Evolutionary conservation across 1,284 basidiomycete genomes (phyloP), one percentile per base, ranked within the genome.

Genomic region (Melanopsichium pennsylvanicum): DNA sequence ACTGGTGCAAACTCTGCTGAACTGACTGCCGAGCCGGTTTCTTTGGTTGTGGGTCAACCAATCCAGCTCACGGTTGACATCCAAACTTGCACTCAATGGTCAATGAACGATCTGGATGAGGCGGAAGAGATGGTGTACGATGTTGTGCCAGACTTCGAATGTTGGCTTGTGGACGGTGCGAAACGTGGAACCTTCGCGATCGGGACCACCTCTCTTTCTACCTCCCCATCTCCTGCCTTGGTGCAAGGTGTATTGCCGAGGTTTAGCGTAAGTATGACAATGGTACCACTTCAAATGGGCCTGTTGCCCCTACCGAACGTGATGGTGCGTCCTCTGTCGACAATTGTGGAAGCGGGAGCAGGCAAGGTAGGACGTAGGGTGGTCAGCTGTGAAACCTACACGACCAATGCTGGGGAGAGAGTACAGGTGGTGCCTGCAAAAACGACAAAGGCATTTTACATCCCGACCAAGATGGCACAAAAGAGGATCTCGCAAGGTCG

Each of bases 81-180:
- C 37, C 26, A n/a, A 2, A 62, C 61, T 7, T 59, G 55, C 4
- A 43, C 44, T 2, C 38, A 26, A 4, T 75, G 69, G 71, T 54
- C 58, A 1, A 9, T 22, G 1, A 19, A 36, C 9, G 2, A 40
- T 2, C 19, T 27, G 11, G 10, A 9, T 11, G 44, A n/a, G 9
- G 39, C 4, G 8, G 46, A 38, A 27, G 39, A 34, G 32, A 68
- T 79, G 50, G 37, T 68, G 25, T 79, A 78, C 58, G 66, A 79
- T 16, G 23, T 79, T 2, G 27, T 66, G 2, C 59, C 54, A 21
- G 75, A 77, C 35, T 73, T 70, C 33, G 72, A 75, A 19, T 56
- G 47, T 16, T 79, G 77, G 77, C 44, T 76, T 13, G 62, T 79
- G 2, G 67, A 67, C 51, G 77, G 77, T 9, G 13, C 21, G 3